Evolutionary conservation across 305 asterid species (phyloP), one percentile per base, ranked within the genome.

Genomic region (Stenogyne calaminthoides): DNA sequence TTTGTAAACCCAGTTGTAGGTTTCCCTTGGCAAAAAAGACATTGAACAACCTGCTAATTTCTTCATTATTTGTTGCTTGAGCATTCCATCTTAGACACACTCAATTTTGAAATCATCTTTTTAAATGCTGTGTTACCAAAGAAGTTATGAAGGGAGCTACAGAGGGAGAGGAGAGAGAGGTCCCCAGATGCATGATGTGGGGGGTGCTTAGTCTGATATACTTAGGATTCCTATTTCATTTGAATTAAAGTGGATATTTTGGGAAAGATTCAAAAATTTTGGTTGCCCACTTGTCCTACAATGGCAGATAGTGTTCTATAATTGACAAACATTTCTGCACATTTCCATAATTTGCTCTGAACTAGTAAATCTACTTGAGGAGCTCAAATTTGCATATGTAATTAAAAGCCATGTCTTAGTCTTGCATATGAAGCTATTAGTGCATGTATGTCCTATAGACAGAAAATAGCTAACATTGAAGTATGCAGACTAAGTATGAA

Each of bases 361-460:
- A 16, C 51, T 44, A 25, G 16, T 65, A 20, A 29, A 55, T 74
- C 47, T 65, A 54, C 61, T 20, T 19, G 74, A 67, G 20, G 64
- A 67, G 64, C 79, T 57, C 22, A 58, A 55, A 19, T 74, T 34
- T 18, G 36, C 68, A 67, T 57, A 59, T 67, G 25, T 57, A 54
- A 25, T 42, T 55, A 3, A 27, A 64, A 15, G 14, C 55, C 18
- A 57, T 57, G 40, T 42, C 66, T 52, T 37, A 64, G 57, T 57
- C 20, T 64, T 37, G 57, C 36, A n/a, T 40, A 9, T 18, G 40
- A 64, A 64, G 52, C 29, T 27, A 34, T 46, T 32, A 29, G 9
- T 61, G 61, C 63, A 67, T 5, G 6, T 63, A 9, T 34, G 39
- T 49, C 44, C 19, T 36, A 9, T 34, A 69, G 14, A 55, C 55